Evolutionary conservation across 768 basidiomycete genomes (phyloP).

Genomic region (Pleurotus giganteus): DNA sequence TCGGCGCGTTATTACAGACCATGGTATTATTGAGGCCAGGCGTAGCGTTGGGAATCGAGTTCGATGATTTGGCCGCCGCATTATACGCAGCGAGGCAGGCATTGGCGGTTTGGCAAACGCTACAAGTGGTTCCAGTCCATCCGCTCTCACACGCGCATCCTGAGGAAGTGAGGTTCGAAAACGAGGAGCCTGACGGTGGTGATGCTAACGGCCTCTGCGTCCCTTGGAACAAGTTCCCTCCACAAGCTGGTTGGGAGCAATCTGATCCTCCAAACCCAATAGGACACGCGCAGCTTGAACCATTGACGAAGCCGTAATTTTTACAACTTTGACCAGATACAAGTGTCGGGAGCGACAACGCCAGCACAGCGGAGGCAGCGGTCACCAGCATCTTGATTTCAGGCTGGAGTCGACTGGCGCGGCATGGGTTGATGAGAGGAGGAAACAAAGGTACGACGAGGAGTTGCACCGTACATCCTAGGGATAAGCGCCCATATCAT

Average conservation of each 20-base stretch:
- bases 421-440: background rate
- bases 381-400: background rate
- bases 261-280: conserved; percentile 74
- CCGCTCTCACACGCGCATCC: conserved; percentile 70
- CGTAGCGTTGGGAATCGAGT: conserved; percentile 22
- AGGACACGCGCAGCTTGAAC: conserved; percentile 70
- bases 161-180: conserved; percentile 65
- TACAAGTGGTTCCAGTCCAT: conserved; percentile 79
- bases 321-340: conserved; percentile 51
- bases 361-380: background rate
- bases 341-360: conserved; percentile 19
- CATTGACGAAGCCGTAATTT: conserved; percentile 64
- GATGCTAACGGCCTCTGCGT: conserved; percentile 50
- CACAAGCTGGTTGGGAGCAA: conserved; percentile 72
- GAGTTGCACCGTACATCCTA: background rate
- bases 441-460: background rate
- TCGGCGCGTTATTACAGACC: conserved; percentile 66
- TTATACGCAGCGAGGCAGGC: conserved; percentile 69
- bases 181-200: conserved; percentile 34
- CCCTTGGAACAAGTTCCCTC: conserved; percentile 80
- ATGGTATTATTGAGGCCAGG: conserved; percentile 59
- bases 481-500: background rate
- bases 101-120: conserved; percentile 66
- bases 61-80: conserved; percentile 33
- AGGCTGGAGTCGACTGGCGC: background rate